These are phyloP conservation scores for Mycena vitilis DNA, from an alignment of 768 basidiomycete species.

Conservation along the genomic window DNA sequence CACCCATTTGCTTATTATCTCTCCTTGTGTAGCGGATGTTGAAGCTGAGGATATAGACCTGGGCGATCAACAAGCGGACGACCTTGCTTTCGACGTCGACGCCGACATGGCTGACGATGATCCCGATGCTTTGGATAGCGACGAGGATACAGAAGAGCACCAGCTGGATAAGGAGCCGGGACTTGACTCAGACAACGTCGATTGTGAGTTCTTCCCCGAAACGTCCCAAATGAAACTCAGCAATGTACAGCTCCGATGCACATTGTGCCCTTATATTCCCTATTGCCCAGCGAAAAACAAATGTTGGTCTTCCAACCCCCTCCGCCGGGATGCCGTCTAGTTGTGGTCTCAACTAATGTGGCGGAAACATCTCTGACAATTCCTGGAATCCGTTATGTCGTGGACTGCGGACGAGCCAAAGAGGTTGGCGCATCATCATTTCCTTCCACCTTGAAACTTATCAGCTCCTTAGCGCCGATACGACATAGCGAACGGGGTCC, in stretches of 20 bases:
- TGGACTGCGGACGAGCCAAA: constrained; percentile 95
- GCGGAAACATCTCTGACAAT: constrained; percentile 98
- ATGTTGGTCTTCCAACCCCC: constrained; percentile 92
- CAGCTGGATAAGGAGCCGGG: constrained; percentile 64
- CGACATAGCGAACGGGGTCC: constrained; percentile 84
- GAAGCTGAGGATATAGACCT: constrained; percentile 88
- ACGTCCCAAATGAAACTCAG: constrained; percentile 23
- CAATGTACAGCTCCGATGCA: constrained; percentile 84
- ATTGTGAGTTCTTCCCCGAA: constrained; percentile 57
- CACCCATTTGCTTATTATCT: too few species aligned
- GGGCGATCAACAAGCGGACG: constrained; percentile 58
- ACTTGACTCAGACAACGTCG: constrained; percentile 72
- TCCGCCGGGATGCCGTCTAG: constrained; percentile 83
- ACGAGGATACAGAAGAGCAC: constrained; percentile 64
- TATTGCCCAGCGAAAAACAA: constrained; percentile 93
- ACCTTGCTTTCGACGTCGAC: constrained; percentile 78
- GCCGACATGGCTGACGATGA: constrained; percentile 71
- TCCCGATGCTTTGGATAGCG: constrained; percentile 80
- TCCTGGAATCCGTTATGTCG: constrained; percentile 97
- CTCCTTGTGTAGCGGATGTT: constrained; percentile 63
- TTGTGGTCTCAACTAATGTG: constrained; percentile 95
- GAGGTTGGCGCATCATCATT: constrained; percentile 64
- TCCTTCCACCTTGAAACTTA: constrained; percentile 11
- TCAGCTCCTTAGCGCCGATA: constrained; percentile 73
- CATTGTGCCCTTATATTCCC: constrained; percentile 92